Evolutionary conservation across 768 basidiomycete species (phyloP), one percentile per base, ranked within the genome.

Genomic region (Trametes elegans): DNA sequence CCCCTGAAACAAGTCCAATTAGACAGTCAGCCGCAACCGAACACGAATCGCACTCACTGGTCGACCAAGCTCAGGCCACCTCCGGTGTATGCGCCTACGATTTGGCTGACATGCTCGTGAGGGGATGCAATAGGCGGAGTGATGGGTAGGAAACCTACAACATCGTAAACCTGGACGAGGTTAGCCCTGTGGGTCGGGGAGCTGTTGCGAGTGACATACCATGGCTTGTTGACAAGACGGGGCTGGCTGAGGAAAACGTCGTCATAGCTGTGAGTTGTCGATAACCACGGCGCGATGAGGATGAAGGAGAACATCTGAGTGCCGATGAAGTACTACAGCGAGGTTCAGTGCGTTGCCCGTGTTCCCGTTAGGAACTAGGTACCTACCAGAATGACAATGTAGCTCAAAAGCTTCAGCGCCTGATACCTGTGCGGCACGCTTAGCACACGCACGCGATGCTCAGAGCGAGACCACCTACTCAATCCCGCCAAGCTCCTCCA

Each of bases 401-500:
- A 81, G 55, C 76, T 80, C 60, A 81, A 67, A 50, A 80, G 54
- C 48, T 74, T 73, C 60, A 90, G 67, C 3, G 87, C 85, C 3
- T 82, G 70, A 29, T 64, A 64, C 31, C 63, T 64, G 34, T 13
- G 23, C 10, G 21, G 16, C 7, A 16, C 10, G 13, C 6, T 31
- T 21, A 28, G 14, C 13, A 14, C 7, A 6, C 26, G n/a, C 16
- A 21, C 21, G 9, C 3, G 28, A 3, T 23, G 13, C 6, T 18
- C 23, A 32, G 3, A 1, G 8, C 24, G 9, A 5, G 13, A 9
- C 13, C 3, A 52, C 59, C 67, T 85, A 90, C 70, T 93, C 90
- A 21, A 87, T 80, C 0, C 89, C 89, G 3, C 89, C 88, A 16
- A 93, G 69, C 58, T 84, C 77, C 64, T 90, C 88, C 51, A 88